These are phyloP conservation scores for Annulohypoxylon moriforme DNA, from an alignment of 495 filamentous ascomycete species.

Conservation along the genomic window DNA sequence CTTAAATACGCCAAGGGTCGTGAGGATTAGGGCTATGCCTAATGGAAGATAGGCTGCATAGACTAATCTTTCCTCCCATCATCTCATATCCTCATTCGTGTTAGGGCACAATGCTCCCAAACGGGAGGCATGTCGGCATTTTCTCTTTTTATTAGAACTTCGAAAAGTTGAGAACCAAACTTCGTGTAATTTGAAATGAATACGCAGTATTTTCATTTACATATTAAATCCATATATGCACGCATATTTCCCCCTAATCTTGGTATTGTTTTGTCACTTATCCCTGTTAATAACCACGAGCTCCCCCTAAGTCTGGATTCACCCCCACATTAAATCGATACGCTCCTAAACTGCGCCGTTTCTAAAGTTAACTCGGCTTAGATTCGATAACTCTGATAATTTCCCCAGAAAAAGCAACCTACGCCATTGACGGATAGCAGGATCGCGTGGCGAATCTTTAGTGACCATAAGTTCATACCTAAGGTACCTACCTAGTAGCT, in stretches of 20 bases:
- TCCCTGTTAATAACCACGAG: not conserved
- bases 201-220: not conserved
- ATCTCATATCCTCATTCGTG: constrained; percentile 2
- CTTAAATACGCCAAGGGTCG: constrained; percentile 14
- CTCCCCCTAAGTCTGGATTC: not conserved
- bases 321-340: not conserved
- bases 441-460: not conserved
- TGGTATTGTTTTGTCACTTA: not conserved
- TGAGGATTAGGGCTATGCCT: constrained; percentile 16
- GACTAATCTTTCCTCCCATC: constrained; percentile 1
- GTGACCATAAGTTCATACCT: not conserved
- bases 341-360: not conserved
- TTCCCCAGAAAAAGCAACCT: not conserved
- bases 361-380: not conserved
- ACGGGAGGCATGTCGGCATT: not conserved
- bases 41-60: not conserved
- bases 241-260: not conserved
- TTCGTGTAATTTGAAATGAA: not conserved
- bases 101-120: not conserved
- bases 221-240: not conserved
- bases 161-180: not conserved
- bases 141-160: not conserved
- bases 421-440: not conserved
- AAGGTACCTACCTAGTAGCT: not conserved
- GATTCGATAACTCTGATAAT: not conserved